Evolutionary conservation across 306 rosid genomes (phyloP).

Genomic region (Quercus wislizeni): DNA sequence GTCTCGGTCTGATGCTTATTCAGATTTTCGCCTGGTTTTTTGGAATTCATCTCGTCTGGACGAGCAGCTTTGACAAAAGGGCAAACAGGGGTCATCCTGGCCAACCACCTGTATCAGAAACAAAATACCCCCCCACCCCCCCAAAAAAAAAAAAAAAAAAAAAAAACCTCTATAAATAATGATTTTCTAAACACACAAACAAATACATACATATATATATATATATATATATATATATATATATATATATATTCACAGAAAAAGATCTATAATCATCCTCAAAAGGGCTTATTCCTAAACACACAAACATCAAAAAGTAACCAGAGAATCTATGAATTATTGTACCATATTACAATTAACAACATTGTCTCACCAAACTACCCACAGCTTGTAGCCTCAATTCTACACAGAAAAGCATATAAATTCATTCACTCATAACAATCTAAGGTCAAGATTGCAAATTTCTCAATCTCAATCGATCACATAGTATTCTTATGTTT

Average conservation of each 20-base stretch:
- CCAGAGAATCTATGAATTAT: background rate
- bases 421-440: background rate
- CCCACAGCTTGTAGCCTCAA: background rate
- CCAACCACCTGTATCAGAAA: slow-evolving; percentile 31
- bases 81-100: slow-evolving; percentile 76
- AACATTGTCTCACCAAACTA: background rate
- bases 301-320: background rate
- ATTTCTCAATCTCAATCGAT: background rate
- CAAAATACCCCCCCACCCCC: background rate
- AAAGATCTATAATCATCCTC: background rate
- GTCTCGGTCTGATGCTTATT: slow-evolving; percentile 38
- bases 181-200: background rate
- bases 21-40: slow-evolving; percentile 37
- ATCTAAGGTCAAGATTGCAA: background rate
- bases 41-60: slow-evolving; percentile 60
- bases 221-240: too few relatives aligned
- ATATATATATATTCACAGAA: background rate
- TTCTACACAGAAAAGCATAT: background rate
- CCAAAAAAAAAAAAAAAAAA: background rate
- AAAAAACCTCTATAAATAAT: background rate
- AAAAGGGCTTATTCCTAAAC: background rate
- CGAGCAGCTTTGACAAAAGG: slow-evolving; percentile 88
- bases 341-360: background rate
- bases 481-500: too few relatives aligned
- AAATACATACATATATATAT: too few relatives aligned